Evolutionary conservation across 192 early-diverging fungal genomes (phyloP).

Genomic region (Rhizophagus sp.): DNA sequence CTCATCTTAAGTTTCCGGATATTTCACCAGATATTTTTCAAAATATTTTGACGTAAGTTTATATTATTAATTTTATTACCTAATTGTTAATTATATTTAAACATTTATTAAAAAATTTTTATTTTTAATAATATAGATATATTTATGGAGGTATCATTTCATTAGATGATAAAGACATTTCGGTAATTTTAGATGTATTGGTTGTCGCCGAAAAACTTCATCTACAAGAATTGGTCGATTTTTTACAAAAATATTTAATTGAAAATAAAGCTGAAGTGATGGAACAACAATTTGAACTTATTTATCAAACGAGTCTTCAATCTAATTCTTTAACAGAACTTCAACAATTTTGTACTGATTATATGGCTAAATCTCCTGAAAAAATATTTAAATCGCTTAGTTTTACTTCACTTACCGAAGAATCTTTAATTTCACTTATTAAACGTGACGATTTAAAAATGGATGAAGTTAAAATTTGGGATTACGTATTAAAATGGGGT

Average conservation of each 20-base stretch:
- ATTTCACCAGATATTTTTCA: not conserved
- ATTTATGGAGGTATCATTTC: not conserved
- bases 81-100: too few relatives aligned
- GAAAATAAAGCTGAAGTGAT: not conserved
- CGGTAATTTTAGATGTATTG: not conserved
- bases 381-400: not conserved
- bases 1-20: not conserved
- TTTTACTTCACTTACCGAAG: not conserved
- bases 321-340: not conserved
- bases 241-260: not conserved
- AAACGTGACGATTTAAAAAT: not conserved
- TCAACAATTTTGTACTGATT: not conserved
- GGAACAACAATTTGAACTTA: not conserved
- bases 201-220: not conserved
- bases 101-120: not conserved
- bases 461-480: conserved; percentile 3
- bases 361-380: not conserved
- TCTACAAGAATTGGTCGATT: not conserved
- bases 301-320: not conserved
- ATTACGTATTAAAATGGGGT: conserved; percentile 9
- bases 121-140: not conserved
- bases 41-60: not conserved
- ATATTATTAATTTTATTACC: not conserved
- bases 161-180: not conserved
- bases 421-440: not conserved